Percentiles rank a stretch among this genome's conserved stretches.
phyloP scores from a whole-genome alignment of 2,329 filamentous ascomycete genomes.

The Spiromastix sp. region DNA sequence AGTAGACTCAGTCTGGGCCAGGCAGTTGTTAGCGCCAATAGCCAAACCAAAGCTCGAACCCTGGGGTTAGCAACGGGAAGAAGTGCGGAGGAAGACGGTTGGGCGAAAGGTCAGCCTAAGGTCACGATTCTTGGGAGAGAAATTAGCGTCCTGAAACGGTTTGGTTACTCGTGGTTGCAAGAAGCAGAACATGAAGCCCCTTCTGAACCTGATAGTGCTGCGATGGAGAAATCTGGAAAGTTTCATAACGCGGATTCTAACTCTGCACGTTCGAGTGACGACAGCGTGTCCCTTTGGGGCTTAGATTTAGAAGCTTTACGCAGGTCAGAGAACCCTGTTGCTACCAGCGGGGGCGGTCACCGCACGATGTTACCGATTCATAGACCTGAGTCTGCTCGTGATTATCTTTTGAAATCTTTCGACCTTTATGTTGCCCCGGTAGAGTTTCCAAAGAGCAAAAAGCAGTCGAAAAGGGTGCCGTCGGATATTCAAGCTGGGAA shows the following conservation, averaged over 20 bases:
- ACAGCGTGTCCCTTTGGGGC: conserved; percentile 45
- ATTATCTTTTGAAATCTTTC: conserved; percentile 45
- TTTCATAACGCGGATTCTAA: not conserved
- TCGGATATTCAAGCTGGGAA: conserved; percentile 49
- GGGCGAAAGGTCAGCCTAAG: conserved; percentile 65
- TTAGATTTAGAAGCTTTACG: conserved; percentile 47
- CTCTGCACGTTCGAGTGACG: conserved; percentile 13
- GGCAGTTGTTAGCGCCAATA: conserved; percentile 73
- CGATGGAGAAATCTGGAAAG: not conserved
- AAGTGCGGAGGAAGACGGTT: conserved; percentile 58
- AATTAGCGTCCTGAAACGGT: conserved; percentile 63
- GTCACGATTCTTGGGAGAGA: conserved; percentile 64
- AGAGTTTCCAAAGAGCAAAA: conserved; percentile 6
- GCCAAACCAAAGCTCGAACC: conserved; percentile 62
- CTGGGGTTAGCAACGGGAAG: conserved; percentile 59
- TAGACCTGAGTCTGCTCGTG: conserved; percentile 57
- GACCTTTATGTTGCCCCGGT: conserved; percentile 11
- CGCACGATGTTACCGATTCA: conserved; percentile 58
- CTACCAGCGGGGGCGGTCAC: conserved; percentile 12
- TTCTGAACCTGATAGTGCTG: conserved; percentile 3
- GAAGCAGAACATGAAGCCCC: conserved; percentile 23
- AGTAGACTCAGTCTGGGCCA: conserved; percentile 74
- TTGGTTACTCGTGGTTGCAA: conserved; percentile 56
- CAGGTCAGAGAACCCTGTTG: conserved; percentile 29
- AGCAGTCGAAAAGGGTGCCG: conserved; percentile 39